Base-by-base conservation (phyloP, 345 rosid species). In the Murraya koenigii region DNA sequence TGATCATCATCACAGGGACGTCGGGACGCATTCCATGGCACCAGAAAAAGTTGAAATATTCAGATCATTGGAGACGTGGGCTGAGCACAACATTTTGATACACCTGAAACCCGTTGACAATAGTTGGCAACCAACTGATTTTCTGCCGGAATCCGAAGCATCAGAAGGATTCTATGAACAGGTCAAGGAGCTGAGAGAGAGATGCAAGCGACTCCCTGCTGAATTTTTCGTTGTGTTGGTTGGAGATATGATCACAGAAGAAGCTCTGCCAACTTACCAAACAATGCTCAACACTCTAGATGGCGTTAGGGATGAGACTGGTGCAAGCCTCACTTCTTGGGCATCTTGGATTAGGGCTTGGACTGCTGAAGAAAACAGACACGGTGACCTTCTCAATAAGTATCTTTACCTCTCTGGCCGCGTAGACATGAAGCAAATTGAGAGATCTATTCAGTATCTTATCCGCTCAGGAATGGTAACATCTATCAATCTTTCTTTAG, bases 301-400 rank as follows among this genome's bases (percentile, higher is more conserved):
- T 36, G 85, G 84, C 0, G 80, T 82, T 64, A 10, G 82, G 60
- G 88, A 85, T 67, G 88, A 85, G 77, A 83, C 86, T 13, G 86
- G 82, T 13, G 86, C 84, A 25, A 82, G 84, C 77, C 84, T 22
- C 33, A 73, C 59, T 17, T 28, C 88, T 15, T 61, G 88, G 88
- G 86, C 85, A 30, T 36, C 70, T 19, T 85, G 84, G 88, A 78
- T 78, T 1, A 78, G 88, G 71, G 88, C 80, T 32, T 83, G 88
- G 86, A 85, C 83, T 32, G 88, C 86, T 39, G 88, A 85, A 62
- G 86, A 83, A 70, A 83, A 83, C 28, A 81, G 88, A 38, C 88
- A 85, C 3, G 86, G 86, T 35, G 88, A 81, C 75, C 84, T 85
- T 10, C 88, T 85, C 75, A 81, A 81, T 76, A 85, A 80, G 77